Base-by-base conservation (phyloP, 352 stramenopile species). In the Globisporangium yorkense region DNA sequence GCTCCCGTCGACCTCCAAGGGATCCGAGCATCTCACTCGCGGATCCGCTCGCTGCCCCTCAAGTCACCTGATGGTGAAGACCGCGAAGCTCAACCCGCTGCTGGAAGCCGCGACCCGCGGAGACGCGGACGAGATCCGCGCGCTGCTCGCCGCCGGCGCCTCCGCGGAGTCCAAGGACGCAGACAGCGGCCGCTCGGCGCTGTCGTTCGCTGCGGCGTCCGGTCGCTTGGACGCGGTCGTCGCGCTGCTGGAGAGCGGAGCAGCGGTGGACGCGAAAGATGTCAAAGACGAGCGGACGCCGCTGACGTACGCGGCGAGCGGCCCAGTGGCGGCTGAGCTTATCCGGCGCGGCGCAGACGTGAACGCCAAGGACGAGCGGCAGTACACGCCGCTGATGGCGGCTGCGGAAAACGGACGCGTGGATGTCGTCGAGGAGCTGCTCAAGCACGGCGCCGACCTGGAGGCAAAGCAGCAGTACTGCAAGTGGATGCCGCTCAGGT, bases 281-380 rank as follows among this genome's bases (percentile, higher is more conserved):
- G 8, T 9, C 33, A 10, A 4, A 64, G 1, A 54, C 48, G 56
- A 5, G 56, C 60, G 13, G 44, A 52, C 10, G 43, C 62, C 7
- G 7, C 40, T 24, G 62, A 64, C 5, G 56, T 65, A 65, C 5
- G 51, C 56, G 2, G 56, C 62, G 20, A 46, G 16, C 16, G 41
- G 41, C 18, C 6, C 20, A n/a, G 41, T 46, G 41, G 60, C 55
- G 51, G 9, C 61, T 56, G 47, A 20, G 47, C 47, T 52, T 0
- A 37, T 51, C 18, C 47, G 47, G 13, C 1, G 15, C 18, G 47
- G 47, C 18, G 47, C 47, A 10, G 15, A 40, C 15, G 47, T 53
- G 47, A 39, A 53, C 15, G 27, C 47, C 12, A 53, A 10, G 15
- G 4, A 40, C 24, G 18, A 20, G 5, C 5, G 18, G 15, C 4